Evolutionary conservation across 371 early-diverging fungal species (phyloP), one percentile per base, ranked within the genome.

Genomic region (Capniomyces stellatus): DNA sequence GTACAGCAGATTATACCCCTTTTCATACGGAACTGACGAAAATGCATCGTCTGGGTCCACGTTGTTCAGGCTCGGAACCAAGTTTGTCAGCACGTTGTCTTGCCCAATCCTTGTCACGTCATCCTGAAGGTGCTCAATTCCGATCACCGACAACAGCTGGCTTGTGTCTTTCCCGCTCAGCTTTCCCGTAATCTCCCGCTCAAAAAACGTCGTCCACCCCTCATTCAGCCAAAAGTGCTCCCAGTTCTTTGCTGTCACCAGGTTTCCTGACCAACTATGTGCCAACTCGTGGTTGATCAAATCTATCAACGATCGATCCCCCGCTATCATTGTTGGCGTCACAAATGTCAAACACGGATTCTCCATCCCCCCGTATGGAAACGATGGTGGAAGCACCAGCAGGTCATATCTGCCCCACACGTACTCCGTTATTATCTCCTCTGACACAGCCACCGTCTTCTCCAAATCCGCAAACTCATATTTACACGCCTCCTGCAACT

Each of bases 321-420:
- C 95, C 35, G 94, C 92, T 60, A 94, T 78, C 29, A 87, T 70
- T 28, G 85, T 85, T 19, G 87, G 85, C 28, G 85, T 85, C 46
- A 87, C 84, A 71, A 86, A 89, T 13, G 86, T 85, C 60, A 95
- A 67, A 64, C 90, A 90, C 10, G 97, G 92, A 72, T 94, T 94
- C 76, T 95, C 97, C 97, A 97, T 97, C 55, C 95, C 96, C 54
- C 95, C 97, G 56, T 82, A 92, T 12, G 92, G 92, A 82, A 75
- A 94, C 54, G 73, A 82, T 43, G 77, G 77, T n/a, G 79, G 78
- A 29, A 85, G 73, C 22, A 93, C 82, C 54, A 96, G 73, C 49
- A 96, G 68, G 67, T 96, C 97, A 67, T 94, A 96, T 55, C 86
- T 79, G 25, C 94, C 94, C 97, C 97, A 96, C 59, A 79, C 82